phyloP scores from a whole-genome alignment of 1,139 yeast species.

The Debaryomyces coudertii region DNA sequence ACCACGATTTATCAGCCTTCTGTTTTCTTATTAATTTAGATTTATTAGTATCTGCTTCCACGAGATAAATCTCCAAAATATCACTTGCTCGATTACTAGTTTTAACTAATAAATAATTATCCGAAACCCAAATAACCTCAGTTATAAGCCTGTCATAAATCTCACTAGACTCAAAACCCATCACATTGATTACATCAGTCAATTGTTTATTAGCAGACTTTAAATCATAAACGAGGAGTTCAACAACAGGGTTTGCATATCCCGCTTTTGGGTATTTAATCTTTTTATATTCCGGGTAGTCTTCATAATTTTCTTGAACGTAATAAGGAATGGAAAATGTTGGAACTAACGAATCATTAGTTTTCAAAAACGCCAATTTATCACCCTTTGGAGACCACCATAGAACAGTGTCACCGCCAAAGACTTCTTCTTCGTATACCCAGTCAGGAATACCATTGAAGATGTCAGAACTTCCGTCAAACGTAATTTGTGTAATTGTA shows the following conservation, averaged over 20 bases:
- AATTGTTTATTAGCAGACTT: constrained; percentile 5
- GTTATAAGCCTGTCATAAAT: constrained; percentile 39
- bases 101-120: constrained; percentile 36
- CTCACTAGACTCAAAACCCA: constrained; percentile 27
- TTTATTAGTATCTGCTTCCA: constrained; percentile 31
- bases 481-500: constrained; percentile 40
- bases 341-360: constrained; percentile 58
- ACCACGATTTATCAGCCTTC: constrained; percentile 54
- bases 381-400: constrained; percentile 65
- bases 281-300: constrained; percentile 42
- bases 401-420: constrained; percentile 49
- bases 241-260: constrained; percentile 45
- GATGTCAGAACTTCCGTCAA: constrained; percentile 52
- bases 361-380: constrained; percentile 48
- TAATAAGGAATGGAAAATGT: constrained; percentile 55
- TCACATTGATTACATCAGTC: constrained; percentile 14
- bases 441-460: constrained; percentile 64
- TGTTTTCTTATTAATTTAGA: constrained; percentile 41
- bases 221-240: constrained; percentile 40
- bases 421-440: constrained; percentile 67
- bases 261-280: constrained; percentile 54
- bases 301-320: constrained; percentile 48
- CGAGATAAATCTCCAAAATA: constrained; percentile 42
- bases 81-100: constrained; percentile 51
- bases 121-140: constrained; percentile 49